Percentiles rank a stretch among this genome's conserved stretches.
Conservation (phyloP, 495 filamentous ascomycete species). For the Sporormia fimetaria region DNA sequence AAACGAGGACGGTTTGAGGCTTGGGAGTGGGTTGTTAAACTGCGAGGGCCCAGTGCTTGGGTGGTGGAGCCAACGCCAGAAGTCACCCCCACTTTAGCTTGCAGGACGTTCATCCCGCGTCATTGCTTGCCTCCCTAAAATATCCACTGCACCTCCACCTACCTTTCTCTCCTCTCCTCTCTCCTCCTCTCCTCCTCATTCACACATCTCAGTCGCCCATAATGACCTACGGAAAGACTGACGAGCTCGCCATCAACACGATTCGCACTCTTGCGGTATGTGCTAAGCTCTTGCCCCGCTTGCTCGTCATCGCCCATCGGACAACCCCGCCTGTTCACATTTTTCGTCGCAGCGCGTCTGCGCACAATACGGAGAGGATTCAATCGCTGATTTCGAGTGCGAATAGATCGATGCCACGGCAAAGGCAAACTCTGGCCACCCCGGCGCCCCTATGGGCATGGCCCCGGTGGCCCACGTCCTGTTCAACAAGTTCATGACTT, state of each 20-base stretch:
- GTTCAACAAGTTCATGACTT: slow-evolving; percentile 97
- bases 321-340: slow-evolving; percentile 33
- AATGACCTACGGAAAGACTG: slow-evolving; percentile 81
- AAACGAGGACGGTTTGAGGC: too few relatives aligned
- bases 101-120: too few relatives aligned
- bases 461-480: slow-evolving; percentile 94
- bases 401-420: slow-evolving; percentile 90
- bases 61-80: too few relatives aligned
- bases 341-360: too few relatives aligned
- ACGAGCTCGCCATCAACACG: slow-evolving; percentile 90
- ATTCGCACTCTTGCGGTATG: slow-evolving; percentile 91
- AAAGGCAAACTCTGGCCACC: slow-evolving; percentile 93
- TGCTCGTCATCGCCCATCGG: slow-evolving; percentile 23
- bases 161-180: slow-evolving; percentile 4
- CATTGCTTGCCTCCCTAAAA: slow-evolving; percentile 11
- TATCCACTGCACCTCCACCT: slow-evolving; percentile 3
- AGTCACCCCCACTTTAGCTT: too few relatives aligned
- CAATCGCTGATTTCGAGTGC: slow-evolving; percentile 29
- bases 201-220: slow-evolving; percentile 37
- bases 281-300: neutral
- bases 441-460: slow-evolving; percentile 99
- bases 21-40: too few relatives aligned
- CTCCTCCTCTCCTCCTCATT: slow-evolving; percentile 6
- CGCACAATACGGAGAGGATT: slow-evolving; percentile 9
- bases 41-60: too few relatives aligned